Conservation (phyloP, 1,284 basidiomycete species). For the Cutaneotrichosporon dermatis region DNA sequence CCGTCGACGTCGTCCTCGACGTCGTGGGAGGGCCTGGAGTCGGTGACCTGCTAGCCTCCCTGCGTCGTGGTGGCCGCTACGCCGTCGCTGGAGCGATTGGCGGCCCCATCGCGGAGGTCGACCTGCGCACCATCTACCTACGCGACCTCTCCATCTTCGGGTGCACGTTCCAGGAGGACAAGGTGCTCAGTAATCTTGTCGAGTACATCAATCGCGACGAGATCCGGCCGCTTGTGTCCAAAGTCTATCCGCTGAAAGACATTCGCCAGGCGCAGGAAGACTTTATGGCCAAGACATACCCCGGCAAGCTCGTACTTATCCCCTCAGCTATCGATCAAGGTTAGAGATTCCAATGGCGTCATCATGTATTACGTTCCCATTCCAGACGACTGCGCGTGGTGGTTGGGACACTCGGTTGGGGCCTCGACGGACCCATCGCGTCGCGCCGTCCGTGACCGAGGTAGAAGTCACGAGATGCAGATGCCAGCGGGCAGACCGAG, state of each 20-base stretch:
- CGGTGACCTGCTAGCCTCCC: neutral
- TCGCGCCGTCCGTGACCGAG: too few species aligned
- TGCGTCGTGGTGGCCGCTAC: slow-evolving; percentile 6
- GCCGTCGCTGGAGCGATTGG: slow-evolving; percentile 6
- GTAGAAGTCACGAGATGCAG: too few species aligned
- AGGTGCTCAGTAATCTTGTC: slow-evolving; percentile 2
- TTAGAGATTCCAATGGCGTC: too few species aligned
- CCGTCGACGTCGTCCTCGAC: slow-evolving; percentile 4
- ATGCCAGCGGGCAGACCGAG: too few species aligned
- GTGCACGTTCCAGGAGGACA: slow-evolving; percentile 7
- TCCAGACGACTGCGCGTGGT: too few species aligned
- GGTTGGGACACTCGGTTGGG: too few species aligned
- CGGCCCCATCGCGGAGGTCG: slow-evolving; percentile 2
- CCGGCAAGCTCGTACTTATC: slow-evolving; percentile 6
- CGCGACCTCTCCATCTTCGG: slow-evolving; percentile 5
- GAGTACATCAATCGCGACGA: slow-evolving; percentile 2
- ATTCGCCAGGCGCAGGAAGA: slow-evolving; percentile 5
- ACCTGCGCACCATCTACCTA: slow-evolving; percentile 11
- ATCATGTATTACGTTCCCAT: too few species aligned
- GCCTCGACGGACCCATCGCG: too few species aligned
- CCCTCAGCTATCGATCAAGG: neutral
- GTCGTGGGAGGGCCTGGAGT: slow-evolving; percentile 1
- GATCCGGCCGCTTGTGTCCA: slow-evolving; percentile 4
- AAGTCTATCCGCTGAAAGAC: neutral
- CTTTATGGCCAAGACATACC: slow-evolving; percentile 2